Evolutionary conservation across 345 rosid species (phyloP).

Genomic region (Syzygium aqueum): DNA sequence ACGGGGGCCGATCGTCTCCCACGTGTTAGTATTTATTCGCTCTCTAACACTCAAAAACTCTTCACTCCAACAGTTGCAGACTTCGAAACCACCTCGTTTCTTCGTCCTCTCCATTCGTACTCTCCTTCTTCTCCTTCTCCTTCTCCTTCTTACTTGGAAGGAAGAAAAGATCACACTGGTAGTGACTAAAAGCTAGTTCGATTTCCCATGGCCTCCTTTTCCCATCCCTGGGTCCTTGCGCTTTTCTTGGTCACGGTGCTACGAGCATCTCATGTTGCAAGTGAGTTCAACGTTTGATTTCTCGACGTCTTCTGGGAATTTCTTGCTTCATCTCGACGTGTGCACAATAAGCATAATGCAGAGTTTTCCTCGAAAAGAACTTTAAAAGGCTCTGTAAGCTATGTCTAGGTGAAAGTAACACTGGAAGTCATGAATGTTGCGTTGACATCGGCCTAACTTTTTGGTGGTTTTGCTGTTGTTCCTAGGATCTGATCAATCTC

Average conservation of each 20-base stretch:
- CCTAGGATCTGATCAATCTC: conserved; percentile 19
- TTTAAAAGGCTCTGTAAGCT: no score
- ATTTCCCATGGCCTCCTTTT: background rate
- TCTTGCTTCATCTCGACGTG: background rate
- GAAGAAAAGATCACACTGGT: no score
- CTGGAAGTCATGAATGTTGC: background rate
- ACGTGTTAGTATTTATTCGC: background rate
- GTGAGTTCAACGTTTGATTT: background rate
- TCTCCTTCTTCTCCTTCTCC: no score
- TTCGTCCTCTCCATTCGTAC: background rate
- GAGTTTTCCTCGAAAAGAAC: no score
- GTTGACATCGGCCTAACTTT: no score
- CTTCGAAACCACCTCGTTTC: background rate
- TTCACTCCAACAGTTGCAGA: background rate
- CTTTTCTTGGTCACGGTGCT: background rate
- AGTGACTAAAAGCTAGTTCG: no score
- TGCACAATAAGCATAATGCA: no score
- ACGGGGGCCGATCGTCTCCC: background rate
- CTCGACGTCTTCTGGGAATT: background rate
- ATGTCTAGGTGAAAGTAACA: background rate
- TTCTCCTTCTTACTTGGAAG: no score
- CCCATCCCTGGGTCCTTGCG: background rate
- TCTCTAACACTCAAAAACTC: background rate
- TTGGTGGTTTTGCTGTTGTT: background rate
- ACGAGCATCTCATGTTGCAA: background rate